These are phyloP conservation scores for Spizellomyces punctatus DNA, from an alignment of 192 early-diverging fungal genomes.

Conservation along the genomic window DNA sequence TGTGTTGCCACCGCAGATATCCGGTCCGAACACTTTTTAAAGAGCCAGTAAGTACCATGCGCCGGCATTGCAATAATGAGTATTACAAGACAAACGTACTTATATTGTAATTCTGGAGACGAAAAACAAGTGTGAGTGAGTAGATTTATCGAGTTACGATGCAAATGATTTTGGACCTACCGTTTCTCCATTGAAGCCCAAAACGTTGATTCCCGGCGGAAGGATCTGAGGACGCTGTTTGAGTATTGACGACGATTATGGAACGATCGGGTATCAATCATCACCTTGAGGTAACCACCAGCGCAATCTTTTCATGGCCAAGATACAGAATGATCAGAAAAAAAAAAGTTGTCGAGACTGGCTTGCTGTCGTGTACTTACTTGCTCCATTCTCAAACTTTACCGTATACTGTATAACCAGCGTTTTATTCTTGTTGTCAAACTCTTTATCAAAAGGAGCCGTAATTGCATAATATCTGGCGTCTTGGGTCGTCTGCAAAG, in stretches of 20 bases:
- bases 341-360: too few species aligned
- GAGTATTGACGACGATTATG: too few species aligned
- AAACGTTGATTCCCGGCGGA: conserved; percentile 76
- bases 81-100: conserved; percentile 30
- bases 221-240: conserved; percentile 30
- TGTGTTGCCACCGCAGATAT: conserved; percentile 50
- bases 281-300: conserved; percentile 88
- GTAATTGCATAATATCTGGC: conserved; percentile 85
- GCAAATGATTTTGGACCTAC: not conserved
- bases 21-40: conserved; percentile 54
- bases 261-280: not conserved
- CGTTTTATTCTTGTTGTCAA: conserved; percentile 83
- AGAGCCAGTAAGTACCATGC: conserved; percentile 18
- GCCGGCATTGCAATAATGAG: not conserved
- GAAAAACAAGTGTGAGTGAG: too few species aligned
- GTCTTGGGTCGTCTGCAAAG: conserved; percentile 78
- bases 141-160: too few species aligned
- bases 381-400: conserved; percentile 72
- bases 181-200: conserved; percentile 82
- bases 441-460: conserved; percentile 68
- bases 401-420: conserved; percentile 88
- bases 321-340: not conserved
- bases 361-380: not conserved
- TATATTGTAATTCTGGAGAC: conserved; percentile 35
- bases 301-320: conserved; percentile 69